These are phyloP conservation scores for Pythium aquatile DNA, from an alignment of 352 stramenopile species.

Conservation along the genomic window DNA sequence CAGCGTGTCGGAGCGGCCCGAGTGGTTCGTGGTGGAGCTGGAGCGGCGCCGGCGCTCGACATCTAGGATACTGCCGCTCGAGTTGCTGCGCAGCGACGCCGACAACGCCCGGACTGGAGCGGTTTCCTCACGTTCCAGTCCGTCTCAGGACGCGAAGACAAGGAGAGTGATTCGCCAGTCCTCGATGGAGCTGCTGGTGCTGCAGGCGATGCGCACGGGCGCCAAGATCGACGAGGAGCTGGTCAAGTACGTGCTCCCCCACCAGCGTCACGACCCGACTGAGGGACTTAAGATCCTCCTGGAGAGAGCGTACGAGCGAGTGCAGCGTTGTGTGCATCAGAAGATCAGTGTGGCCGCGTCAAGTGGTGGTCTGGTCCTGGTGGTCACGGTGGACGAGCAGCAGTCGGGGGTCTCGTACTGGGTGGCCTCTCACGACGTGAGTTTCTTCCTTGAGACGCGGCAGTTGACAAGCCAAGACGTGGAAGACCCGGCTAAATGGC, in stretches of 20 bases:
- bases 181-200: slow-evolving; percentile 13
- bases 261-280: not conserved
- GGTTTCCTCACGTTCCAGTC: not conserved
- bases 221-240: slow-evolving; percentile 4
- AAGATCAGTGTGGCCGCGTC: not conserved
- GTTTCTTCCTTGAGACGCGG: slow-evolving; percentile 12
- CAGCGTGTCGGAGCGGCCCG: slow-evolving; percentile 31
- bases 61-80: slow-evolving; percentile 16
- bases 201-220: slow-evolving; percentile 7
- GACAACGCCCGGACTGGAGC: not conserved
- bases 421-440: not conserved
- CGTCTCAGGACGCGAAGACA: not conserved
- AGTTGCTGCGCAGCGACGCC: slow-evolving; percentile 6
- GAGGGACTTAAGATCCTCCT: not conserved
- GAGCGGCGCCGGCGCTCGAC: slow-evolving; percentile 26
- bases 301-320: slow-evolving; percentile 8
- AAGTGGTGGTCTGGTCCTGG: not conserved
- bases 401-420: not conserved
- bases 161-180: not conserved
- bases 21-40: slow-evolving; percentile 51
- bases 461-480: not conserved
- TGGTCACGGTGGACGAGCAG: not conserved
- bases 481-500: not conserved
- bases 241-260: slow-evolving; percentile 4
- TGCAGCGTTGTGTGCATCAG: not conserved